Base-by-base conservation (phyloP, 306 rosid genomes). In the Rosa rugosa region DNA sequence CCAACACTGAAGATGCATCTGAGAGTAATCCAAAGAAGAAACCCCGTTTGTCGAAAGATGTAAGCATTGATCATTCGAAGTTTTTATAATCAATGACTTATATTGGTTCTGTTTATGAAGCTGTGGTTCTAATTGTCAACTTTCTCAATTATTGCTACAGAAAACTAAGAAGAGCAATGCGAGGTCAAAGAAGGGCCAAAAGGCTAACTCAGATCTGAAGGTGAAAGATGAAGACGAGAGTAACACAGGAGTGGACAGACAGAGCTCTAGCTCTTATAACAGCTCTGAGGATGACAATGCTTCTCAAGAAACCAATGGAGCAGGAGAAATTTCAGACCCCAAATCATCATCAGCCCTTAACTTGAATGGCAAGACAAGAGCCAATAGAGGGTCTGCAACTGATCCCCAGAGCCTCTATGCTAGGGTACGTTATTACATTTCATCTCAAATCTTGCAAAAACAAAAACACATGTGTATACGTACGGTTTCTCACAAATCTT, bases 381-480 rank as follows among this genome's bases (percentile, higher is more conserved):
- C 98, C 31, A 88, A 88, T 67, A 86, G 98, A 72, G 98, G 99
- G 34, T 86, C 99, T 5, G 98, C 99, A 40, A 88, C 99, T 27
- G 99, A 95, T 88, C 98, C 98, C 22, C 99, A 95, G 68, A 95
- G 98, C 74, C 91, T 95, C 4, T 95, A 95, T 81, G 99, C 99
- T 70, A 95, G 96, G 91, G 99, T 95, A 87, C 5, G 72, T 3
- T 31, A 18, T 66, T 10, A 22, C 36, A 42, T 69, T 41, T 41
- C 36, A 17, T 69, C 72, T 40, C 8, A 68, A 8, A 18, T 68
- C 51, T 11, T 41, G 8, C 31, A 18, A n/a, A 68, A 68, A 68
- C 51, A 42, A 20, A n/a, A 18, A n/a, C 16, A 41, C 47, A 18
- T 5, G 3, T 17, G 3, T 42, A 5, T 41, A 17, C 9, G 5